Evolutionary conservation across 2,329 filamentous ascomycete species (phyloP).

Genomic region (Cladophialophora yegresii): DNA sequence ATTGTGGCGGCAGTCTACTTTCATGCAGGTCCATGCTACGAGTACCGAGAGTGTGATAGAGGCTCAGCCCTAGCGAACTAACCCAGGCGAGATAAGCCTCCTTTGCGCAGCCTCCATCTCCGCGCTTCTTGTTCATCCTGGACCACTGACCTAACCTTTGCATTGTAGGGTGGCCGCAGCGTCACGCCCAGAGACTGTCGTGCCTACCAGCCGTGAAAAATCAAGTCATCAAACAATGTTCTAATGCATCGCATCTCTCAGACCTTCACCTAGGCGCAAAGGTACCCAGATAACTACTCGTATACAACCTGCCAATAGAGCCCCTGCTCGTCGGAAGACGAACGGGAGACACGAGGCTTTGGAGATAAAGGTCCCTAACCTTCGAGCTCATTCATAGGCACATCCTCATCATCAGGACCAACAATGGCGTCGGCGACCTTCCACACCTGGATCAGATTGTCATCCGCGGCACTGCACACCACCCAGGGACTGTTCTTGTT

Average conservation of each 20-base stretch:
- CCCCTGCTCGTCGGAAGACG: not conserved
- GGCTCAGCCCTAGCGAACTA: not conserved
- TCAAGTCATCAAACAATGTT: not conserved
- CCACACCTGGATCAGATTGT: constrained; percentile 96
- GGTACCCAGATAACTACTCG: not conserved
- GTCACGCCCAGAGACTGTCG: not conserved
- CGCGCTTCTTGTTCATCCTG: not conserved
- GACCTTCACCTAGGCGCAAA: not conserved
- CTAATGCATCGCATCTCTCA: not conserved
- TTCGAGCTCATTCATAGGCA: constrained; percentile 76
- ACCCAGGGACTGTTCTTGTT: constrained; percentile 97
- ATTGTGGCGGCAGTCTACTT: not conserved
- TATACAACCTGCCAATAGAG: not conserved
- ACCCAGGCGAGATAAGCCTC: not conserved
- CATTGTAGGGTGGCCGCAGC: not conserved
- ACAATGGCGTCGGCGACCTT: constrained; percentile 82
- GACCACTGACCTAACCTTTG: not conserved
- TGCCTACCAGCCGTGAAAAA: not conserved
- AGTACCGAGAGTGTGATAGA: not conserved
- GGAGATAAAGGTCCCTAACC: constrained; percentile 19
- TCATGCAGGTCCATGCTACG: too few relatives aligned
- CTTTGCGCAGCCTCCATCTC: not conserved
- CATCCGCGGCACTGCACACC: constrained; percentile 91
- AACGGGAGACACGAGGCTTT: not conserved
- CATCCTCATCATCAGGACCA: constrained; percentile 66